phyloP scores from a whole-genome alignment of 164 flowering plant genomes.

The Nymphaea colorata region DNA sequence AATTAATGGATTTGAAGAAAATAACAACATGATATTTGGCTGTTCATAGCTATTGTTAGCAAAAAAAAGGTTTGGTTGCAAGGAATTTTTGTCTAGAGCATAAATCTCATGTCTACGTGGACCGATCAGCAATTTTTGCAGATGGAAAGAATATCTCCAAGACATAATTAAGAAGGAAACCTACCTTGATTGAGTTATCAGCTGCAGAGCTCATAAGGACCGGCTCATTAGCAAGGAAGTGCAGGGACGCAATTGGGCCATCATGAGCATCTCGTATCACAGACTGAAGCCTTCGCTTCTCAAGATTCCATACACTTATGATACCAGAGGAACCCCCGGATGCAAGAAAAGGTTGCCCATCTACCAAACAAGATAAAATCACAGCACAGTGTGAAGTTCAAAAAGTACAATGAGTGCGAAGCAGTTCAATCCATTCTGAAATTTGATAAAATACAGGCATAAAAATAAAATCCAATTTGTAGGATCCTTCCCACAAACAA shows the following conservation, averaged over 20 bases:
- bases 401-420: too few species aligned
- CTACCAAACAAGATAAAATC: constrained; percentile 19
- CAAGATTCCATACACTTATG: constrained; percentile 97
- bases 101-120: too few species aligned
- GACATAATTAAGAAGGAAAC: neutral
- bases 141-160: too few species aligned
- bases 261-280: constrained; percentile 92
- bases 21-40: too few species aligned
- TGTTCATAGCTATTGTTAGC: too few species aligned
- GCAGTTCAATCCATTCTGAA: too few species aligned
- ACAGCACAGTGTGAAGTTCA: neutral
- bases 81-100: too few species aligned
- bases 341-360: constrained; percentile 93
- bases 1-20: too few species aligned
- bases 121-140: too few species aligned
- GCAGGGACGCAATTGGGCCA: constrained; percentile 63
- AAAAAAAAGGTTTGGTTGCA: too few species aligned
- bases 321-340: constrained; percentile 98
- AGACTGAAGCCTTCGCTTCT: constrained; percentile 78
- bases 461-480: neutral
- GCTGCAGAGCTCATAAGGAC: constrained; percentile 88
- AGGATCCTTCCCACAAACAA: neutral
- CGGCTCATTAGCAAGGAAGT: constrained; percentile 92
- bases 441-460: too few species aligned
- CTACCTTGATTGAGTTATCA: constrained; percentile 91